Conservation (phyloP, 805 yeast species). For the Yamadazyma scolyti region DNA sequence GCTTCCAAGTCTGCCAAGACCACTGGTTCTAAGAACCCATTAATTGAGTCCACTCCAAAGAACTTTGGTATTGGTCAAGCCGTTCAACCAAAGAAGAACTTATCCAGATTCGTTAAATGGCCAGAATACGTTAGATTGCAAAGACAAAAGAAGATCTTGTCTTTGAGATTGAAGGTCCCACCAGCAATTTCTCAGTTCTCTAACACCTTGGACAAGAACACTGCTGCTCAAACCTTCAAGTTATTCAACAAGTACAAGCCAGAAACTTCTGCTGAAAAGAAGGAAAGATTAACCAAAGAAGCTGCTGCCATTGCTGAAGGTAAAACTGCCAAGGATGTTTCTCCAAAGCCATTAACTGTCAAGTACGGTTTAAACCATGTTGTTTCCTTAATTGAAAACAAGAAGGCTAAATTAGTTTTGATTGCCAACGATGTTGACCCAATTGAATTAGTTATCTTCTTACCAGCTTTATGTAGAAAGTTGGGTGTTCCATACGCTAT, state of each 20-base stretch:
- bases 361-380: constrained; percentile 99
- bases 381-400: constrained; percentile 95
- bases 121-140: constrained; percentile 97
- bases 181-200: constrained; percentile 98
- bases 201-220: constrained; percentile 95
- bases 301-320: constrained; percentile 99
- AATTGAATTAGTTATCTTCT: constrained; percentile 92
- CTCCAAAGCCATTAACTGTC: constrained; percentile 94
- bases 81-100: constrained; percentile 93
- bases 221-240: constrained; percentile 96
- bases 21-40: constrained; percentile 63
- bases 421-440: constrained; percentile 99
- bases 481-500: constrained; percentile 99
- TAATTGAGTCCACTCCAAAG: constrained; percentile 85
- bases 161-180: constrained; percentile 97
- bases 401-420: constrained; percentile 95
- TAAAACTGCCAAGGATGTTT: constrained; percentile 93
- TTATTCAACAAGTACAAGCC: constrained; percentile 99
- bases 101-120: constrained; percentile 98
- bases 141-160: constrained; percentile 97
- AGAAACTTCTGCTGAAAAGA: constrained; percentile 95
- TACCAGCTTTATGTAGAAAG: constrained; percentile 99
- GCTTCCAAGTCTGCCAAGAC: constrained; percentile 38
- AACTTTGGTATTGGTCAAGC: constrained; percentile 96
- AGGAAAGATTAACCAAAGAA: constrained; percentile 97